Percentiles rank a stretch among this genome's conserved stretches.
These are phyloP conservation scores for Fusarium sp. DNA, from an alignment of 2,329 filamentous ascomycete genomes.

Conservation along the genomic window DNA sequence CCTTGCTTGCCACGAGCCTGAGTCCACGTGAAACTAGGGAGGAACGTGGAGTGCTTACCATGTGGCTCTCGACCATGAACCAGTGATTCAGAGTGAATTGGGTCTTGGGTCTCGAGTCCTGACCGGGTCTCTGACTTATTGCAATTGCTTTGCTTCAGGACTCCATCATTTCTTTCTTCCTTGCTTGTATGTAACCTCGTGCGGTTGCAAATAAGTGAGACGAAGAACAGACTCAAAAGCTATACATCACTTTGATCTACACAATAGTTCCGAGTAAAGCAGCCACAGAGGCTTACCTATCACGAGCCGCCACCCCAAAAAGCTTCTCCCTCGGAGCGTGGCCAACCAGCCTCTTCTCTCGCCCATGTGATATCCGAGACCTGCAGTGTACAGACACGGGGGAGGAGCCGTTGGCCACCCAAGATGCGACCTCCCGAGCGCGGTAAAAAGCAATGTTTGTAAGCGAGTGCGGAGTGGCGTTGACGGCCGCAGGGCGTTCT, in stretches of 20 bases:
- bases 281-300: slow-evolving; percentile 20
- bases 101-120: slow-evolving; percentile 10
- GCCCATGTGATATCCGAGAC: slow-evolving; percentile 46
- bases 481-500: slow-evolving; percentile 13
- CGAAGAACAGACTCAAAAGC: slow-evolving; percentile 21
- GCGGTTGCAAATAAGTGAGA: slow-evolving; percentile 19
- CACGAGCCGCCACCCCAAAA: background rate
- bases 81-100: slow-evolving; percentile 26
- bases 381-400: slow-evolving; percentile 32
- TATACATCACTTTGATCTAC: slow-evolving; percentile 39
- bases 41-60: slow-evolving; percentile 35
- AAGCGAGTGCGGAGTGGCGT: slow-evolving; percentile 4
- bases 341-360: slow-evolving; percentile 6
- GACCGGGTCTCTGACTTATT: background rate
- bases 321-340: slow-evolving; percentile 1
- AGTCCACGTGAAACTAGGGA: slow-evolving; percentile 33
- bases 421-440: slow-evolving; percentile 13
- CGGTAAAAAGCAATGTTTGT: slow-evolving; percentile 36
- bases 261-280: slow-evolving; percentile 30
- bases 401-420: slow-evolving; percentile 8
- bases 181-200: slow-evolving; percentile 27
- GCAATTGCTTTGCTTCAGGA: slow-evolving; percentile 1
- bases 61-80: slow-evolving; percentile 26
- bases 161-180: slow-evolving; percentile 25
- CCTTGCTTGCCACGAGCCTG: slow-evolving; percentile 26